Evolutionary conservation across 441 rosid genomes (phyloP).

Genomic region (Biscutella laevigata): DNA sequence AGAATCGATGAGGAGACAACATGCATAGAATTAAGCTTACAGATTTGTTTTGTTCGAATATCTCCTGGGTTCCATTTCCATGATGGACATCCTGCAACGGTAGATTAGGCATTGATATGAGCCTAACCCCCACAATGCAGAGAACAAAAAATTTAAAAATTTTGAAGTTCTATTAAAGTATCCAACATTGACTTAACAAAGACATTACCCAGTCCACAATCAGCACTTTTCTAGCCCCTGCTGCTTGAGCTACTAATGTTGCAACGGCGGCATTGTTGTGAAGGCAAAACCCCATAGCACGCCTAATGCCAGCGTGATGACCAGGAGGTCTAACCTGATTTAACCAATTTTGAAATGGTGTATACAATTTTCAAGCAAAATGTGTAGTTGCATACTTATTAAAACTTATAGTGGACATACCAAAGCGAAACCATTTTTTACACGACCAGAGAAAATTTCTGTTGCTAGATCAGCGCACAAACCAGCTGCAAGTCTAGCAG

Average conservation of each 20-base stretch:
- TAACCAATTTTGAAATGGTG: conserved; percentile 3
- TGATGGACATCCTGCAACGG: conserved; percentile 90
- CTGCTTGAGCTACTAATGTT: conserved; percentile 82
- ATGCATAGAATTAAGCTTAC: conserved; percentile 36
- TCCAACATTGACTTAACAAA: conserved; percentile 18
- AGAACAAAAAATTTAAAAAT: not conserved
- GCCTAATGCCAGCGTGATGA: conserved; percentile 90
- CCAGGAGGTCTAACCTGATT: conserved; percentile 95
- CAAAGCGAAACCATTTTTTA: conserved; percentile 93
- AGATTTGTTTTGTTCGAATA: conserved; percentile 75
- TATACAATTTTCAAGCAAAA: not conserved
- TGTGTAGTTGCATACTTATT: conserved; percentile 2
- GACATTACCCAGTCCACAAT: conserved; percentile 89
- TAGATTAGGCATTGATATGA: conserved; percentile 1
- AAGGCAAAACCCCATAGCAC: conserved; percentile 97
- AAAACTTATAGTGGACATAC: conserved; percentile 35
- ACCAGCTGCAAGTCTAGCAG: conserved; percentile 99
- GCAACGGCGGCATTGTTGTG: conserved; percentile 99
- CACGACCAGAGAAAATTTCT: conserved; percentile 62
- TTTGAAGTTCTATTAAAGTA: conserved; percentile 9
- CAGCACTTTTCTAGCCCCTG: conserved; percentile 87
- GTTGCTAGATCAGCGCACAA: conserved; percentile 93
- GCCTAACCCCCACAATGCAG: not conserved
- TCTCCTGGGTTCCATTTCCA: conserved; percentile 98
- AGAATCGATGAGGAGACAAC: not conserved